These are phyloP conservation scores for Rauvolfia tetraphylla DNA, from an alignment of 257 asterid genomes.

Conservation along the genomic window DNA sequence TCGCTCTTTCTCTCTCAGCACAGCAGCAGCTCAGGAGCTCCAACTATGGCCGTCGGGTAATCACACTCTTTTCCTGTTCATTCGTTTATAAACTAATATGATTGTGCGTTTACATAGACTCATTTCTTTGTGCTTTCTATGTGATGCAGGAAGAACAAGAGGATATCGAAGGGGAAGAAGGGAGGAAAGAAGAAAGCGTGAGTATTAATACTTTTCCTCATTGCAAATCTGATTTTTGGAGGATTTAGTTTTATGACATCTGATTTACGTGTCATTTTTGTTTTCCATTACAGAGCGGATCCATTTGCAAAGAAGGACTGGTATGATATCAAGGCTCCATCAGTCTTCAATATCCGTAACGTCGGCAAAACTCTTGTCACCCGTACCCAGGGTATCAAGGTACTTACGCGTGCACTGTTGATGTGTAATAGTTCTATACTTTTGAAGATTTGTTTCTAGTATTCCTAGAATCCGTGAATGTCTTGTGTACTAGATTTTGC, in stretches of 20 bases:
- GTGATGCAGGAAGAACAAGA: conserved; percentile 31
- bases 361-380: conserved; percentile 33
- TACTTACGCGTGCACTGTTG: not conserved
- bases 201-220: not conserved
- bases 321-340: conserved; percentile 36
- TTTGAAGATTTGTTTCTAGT: too few species aligned
- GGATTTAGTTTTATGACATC: not conserved
- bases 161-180: conserved; percentile 40
- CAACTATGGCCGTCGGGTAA: conserved; percentile 86
- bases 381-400: conserved; percentile 41
- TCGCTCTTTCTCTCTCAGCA: not conserved
- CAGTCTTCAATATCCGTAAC: conserved; percentile 17
- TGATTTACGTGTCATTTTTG: not conserved
- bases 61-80: not conserved
- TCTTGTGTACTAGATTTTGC: too few species aligned
- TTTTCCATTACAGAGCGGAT: conserved; percentile 18
- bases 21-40: conserved; percentile 26
- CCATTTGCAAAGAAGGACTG: conserved; percentile 35
- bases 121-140: conserved; percentile 1
- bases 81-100: not conserved
- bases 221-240: not conserved
- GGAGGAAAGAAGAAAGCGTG: conserved; percentile 43
- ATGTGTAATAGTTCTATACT: too few species aligned
- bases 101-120: not conserved
- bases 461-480: too few species aligned